Evolutionary conservation across 2,329 filamentous ascomycete species (phyloP).

Genomic region (Elsinoe ampelina): DNA sequence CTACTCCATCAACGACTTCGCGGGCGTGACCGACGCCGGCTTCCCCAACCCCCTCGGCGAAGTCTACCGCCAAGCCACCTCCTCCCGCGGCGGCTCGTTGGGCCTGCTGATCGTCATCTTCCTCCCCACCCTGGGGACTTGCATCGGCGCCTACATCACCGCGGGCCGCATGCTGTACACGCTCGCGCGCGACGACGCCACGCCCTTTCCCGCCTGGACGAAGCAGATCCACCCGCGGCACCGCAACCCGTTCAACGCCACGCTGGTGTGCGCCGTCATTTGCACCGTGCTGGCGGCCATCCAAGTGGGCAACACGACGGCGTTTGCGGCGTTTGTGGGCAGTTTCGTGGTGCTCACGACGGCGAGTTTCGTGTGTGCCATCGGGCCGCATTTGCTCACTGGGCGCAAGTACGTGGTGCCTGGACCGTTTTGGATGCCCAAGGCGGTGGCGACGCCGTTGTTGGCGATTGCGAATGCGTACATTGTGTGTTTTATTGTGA

Average conservation of each 20-base stretch:
- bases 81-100: conserved; percentile 31
- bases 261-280: conserved; percentile 40
- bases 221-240: conserved; percentile 38
- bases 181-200: conserved; percentile 49
- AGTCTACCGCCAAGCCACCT: conserved; percentile 49
- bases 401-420: conserved; percentile 37
- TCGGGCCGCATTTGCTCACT: conserved; percentile 42
- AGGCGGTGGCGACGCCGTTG: conserved; percentile 40
- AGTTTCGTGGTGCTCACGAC: conserved; percentile 48
- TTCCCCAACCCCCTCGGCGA: conserved; percentile 50
- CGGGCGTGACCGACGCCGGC: conserved; percentile 42
- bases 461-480: conserved; percentile 47
- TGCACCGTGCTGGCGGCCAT: conserved; percentile 53
- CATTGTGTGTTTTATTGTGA: conserved; percentile 52
- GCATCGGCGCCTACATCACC: conserved; percentile 51
- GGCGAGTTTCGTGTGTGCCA: conserved; percentile 53
- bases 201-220: conserved; percentile 43
- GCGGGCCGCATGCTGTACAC: conserved; percentile 56
- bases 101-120: conserved; percentile 39
- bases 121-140: conserved; percentile 43
- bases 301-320: conserved; percentile 56
- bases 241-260: conserved; percentile 48
- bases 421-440: conserved; percentile 50
- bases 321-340: conserved; percentile 59
- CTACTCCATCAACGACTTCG: conserved; percentile 51